phyloP scores from a whole-genome alignment of 192 early-diverging fungal species.

The Linnemannia hyalina region DNA sequence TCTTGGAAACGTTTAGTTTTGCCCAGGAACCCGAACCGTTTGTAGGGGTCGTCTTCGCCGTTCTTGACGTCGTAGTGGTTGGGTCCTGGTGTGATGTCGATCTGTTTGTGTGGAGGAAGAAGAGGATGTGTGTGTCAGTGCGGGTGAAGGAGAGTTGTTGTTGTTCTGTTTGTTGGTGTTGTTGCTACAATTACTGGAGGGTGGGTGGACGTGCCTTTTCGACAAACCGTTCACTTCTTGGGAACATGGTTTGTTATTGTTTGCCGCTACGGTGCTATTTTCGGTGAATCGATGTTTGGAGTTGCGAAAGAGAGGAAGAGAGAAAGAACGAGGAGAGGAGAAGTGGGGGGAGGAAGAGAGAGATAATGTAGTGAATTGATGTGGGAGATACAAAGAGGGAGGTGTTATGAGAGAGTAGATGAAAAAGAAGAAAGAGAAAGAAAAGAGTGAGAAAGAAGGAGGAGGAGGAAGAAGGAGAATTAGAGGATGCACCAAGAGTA shows the following conservation, averaged over 20 bases:
- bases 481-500: background rate
- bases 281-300: background rate
- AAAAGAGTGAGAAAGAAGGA: background rate
- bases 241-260: slow-evolving; percentile 32
- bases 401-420: background rate
- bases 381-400: background rate
- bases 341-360: no score
- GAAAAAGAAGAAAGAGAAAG: background rate
- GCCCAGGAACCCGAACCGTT: slow-evolving; percentile 50
- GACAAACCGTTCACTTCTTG: slow-evolving; percentile 54
- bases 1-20: slow-evolving; percentile 46
- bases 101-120: slow-evolving; percentile 14
- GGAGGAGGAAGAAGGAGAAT: background rate
- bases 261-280: background rate
- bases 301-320: background rate
- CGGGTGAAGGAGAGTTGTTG: background rate
- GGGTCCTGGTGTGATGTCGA: slow-evolving; percentile 46
- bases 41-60: slow-evolving; percentile 43
- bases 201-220: slow-evolving; percentile 39
- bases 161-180: no score
- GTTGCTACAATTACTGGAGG: background rate
- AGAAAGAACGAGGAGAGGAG: background rate
- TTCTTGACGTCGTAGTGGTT: slow-evolving; percentile 50
- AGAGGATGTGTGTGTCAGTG: background rate
- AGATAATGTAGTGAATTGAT: background rate